Base-by-base conservation (phyloP, 345 rosid genomes). In the Dipteronia dyeriana region DNA sequence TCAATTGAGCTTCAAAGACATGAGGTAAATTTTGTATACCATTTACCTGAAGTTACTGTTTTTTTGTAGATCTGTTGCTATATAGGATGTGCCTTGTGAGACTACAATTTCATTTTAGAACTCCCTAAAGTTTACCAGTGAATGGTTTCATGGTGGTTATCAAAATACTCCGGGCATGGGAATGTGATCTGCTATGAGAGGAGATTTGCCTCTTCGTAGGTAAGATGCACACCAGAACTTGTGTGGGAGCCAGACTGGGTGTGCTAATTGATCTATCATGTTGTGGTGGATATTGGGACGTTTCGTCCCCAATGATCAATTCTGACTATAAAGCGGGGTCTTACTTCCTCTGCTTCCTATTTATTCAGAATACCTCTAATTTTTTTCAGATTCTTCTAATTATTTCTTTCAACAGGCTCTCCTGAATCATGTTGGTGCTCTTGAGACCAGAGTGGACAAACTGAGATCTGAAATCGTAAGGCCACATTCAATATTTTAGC, bases 1-100 rank as follows among this genome's bases (percentile, higher is more conserved):
- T 95, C 97, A 69, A 83, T 93, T 76, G 99, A 95, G 87, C 91
- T 95, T 76, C 98, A 93, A 85, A 87, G 96, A 85, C 92, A 83
- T 2, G 95, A 93, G 98, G 99, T 95, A 84, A 74, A 57, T 57
- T 75, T 66, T 75, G 4, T 54, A 29, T 61, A 45, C 29, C n/a
- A 14, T 29, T 75, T n/a, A 49, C 77, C n/a, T 34, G 6, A 68
- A 76, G 26, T 22, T 54, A 29, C 60, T 41, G 10, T 41, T 41
- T 41, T 68, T 81, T 75, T 70, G 39, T 51, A 61, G 26, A 62
- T 62, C 23, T 60, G 45, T 41, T 54, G 34, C 60, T 71, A 13
- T 49, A 38, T 64, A 66, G 62, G 19, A 68, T 71, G 57, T 70
- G 11, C 76, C 66, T 43, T 66, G 14, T 53, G 47, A 26, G 19